phyloP scores from a whole-genome alignment of 345 rosid species.

The Excoecaria agallocha region DNA sequence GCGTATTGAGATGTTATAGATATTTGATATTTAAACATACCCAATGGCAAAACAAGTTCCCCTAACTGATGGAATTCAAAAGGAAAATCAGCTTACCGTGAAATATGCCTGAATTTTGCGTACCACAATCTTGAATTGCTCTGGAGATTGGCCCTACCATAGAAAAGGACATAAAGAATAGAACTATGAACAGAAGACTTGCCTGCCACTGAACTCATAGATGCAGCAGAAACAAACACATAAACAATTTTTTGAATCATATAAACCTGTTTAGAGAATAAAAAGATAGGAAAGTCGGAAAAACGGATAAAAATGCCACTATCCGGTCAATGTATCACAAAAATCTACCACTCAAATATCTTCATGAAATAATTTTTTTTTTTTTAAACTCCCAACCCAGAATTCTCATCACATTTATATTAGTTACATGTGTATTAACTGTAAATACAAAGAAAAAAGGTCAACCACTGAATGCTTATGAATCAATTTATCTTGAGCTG shows the following conservation, averaged over 20 bases:
- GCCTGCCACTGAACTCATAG: conserved; percentile 2
- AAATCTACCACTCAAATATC: neutral
- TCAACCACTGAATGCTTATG: too few relatives aligned
- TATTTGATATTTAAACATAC: neutral
- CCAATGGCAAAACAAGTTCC: neutral
- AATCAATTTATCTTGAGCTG: too few relatives aligned
- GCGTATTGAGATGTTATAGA: neutral
- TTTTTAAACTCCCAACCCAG: neutral
- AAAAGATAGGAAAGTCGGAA: neutral
- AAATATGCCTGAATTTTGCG: conserved; percentile 92
- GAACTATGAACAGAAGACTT: neutral
- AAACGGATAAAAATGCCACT: neutral
- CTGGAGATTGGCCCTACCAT: conserved; percentile 64
- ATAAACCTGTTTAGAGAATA: neutral
- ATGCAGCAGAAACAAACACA: neutral
- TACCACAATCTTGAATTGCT: conserved; percentile 85
- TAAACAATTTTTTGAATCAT: neutral
- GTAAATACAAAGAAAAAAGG: too few relatives aligned
- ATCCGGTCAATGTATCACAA: neutral
- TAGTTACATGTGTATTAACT: too few relatives aligned
- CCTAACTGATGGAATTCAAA: neutral
- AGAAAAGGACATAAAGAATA: conserved; percentile 2
- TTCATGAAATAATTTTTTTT: neutral
- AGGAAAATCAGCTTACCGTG: conserved; percentile 54
- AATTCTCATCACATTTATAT: neutral